Evolutionary conservation across 1,284 basidiomycete species (phyloP), one percentile per base, ranked within the genome.

Genomic region (Fomitopsis pinicola): DNA sequence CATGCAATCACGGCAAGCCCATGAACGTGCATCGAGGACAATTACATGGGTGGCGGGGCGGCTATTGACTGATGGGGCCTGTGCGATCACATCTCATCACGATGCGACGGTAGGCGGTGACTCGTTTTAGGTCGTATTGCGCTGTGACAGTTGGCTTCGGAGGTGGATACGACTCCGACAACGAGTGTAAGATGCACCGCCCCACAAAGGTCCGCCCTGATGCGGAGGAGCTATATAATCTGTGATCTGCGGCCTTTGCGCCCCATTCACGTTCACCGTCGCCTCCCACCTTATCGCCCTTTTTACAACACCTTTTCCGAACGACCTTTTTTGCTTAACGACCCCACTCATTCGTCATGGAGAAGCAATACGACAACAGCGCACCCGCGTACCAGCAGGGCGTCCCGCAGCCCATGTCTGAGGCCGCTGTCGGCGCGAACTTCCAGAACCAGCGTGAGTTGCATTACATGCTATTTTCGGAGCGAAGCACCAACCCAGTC

Each of bases 361-460:
- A 54, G 35, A 54, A 54, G 52, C 35, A 54, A n/a, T 38, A 38
- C 22, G 35, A 38, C 52, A 38, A 22, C 19, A 54, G 8, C 52
- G 36, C 52, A 5, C 52, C 52, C 12, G 52, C 52, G 2, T 54
- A 54, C 36, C 35, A 36, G 22, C 52, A 15, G 35, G 12, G 33
- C 36, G 10, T 54, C 42, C 52, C 52, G 36, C 52, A 54, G 52
- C 52, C 52, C 35, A 54, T 40, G 36, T 38, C 52, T 12, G 52
- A 54, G 5, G 36, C 52, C 12, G 52, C 52, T 5, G 22, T 54
- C n/a, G 52, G 52, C n/a, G 52, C 52, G 2, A 30, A 42, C 35
- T 58, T 36, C 45, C 57, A 58, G n/a, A 48, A 44, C 44, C 57
- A 58, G 57, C 57, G 57, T 58, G 57, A 48, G 57, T 58, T 4